A percentile compares a stretch with the other conserved stretches of the same genome.
phyloP scores from a whole-genome alignment of 164 flowering plant genomes.

The Piper longum region DNA sequence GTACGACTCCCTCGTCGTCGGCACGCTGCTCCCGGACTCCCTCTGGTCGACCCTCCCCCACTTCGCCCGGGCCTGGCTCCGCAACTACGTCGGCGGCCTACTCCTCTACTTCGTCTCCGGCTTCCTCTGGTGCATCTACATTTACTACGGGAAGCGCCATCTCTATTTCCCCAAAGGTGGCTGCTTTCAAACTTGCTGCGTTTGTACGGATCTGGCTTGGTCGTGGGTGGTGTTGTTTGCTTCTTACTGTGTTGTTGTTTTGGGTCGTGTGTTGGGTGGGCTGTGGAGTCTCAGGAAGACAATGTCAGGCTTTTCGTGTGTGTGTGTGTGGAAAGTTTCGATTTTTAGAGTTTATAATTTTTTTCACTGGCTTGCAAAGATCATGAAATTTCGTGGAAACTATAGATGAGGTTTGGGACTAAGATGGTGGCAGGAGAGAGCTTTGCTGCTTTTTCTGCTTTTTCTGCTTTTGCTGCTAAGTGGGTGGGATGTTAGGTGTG shows the following conservation, averaged over 20 bases:
- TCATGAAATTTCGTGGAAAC: too few species aligned
- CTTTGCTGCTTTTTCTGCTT: too few species aligned
- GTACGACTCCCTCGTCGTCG: constrained; percentile 59
- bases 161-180: constrained; percentile 76
- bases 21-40: constrained; percentile 29
- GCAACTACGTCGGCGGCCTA: constrained; percentile 62
- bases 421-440: too few species aligned
- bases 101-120: constrained; percentile 57
- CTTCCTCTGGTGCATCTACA: constrained; percentile 70
- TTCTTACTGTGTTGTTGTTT: not conserved
- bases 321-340: too few species aligned
- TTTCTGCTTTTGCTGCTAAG: too few species aligned
- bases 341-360: too few species aligned
- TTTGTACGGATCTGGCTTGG: not conserved
- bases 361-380: too few species aligned
- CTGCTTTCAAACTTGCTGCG: not conserved
- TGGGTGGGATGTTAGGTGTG: too few species aligned
- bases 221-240: not conserved
- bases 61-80: constrained; percentile 51
- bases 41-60: constrained; percentile 53
- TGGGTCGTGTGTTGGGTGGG: too few species aligned
- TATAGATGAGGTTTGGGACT: too few species aligned
- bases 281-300: too few species aligned
- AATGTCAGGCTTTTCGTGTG: too few species aligned
- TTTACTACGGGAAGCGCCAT: constrained; percentile 57